These are phyloP conservation scores for Ceratobasidium sp. DNA, from an alignment of 1,284 basidiomycete species.

Conservation along the genomic window DNA sequence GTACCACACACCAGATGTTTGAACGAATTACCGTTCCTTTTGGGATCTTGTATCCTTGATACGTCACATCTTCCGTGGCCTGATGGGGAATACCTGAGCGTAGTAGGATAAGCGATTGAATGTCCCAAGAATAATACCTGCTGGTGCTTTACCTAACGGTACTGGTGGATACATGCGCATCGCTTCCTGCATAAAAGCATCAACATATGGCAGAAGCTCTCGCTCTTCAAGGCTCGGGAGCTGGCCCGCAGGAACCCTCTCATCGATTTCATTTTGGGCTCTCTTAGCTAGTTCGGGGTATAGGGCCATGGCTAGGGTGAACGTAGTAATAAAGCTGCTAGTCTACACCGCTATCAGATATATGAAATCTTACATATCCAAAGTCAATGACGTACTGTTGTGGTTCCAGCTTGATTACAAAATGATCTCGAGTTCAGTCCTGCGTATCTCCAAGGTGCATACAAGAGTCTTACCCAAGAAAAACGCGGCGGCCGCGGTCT, in stretches of 20 bases:
- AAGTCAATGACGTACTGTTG: not conserved
- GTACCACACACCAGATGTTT: constrained; percentile 31
- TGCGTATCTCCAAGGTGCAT: no score
- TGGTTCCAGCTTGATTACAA: constrained; percentile 14
- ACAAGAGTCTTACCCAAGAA: not conserved
- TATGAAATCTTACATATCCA: not conserved
- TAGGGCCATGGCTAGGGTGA: constrained; percentile 1
- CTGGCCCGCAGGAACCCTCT: not conserved
- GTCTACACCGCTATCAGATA: not conserved
- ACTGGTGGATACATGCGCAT: constrained; percentile 47
- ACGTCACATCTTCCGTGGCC: constrained; percentile 1
- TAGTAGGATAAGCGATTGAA: no score
- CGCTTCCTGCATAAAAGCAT: constrained; percentile 49
- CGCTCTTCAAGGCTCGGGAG: constrained; percentile 46
- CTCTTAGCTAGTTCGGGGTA: constrained; percentile 9
- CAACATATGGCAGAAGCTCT: constrained; percentile 48
- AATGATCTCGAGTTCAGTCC: no score
- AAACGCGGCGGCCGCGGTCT: constrained; percentile 15
- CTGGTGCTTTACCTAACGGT: constrained; percentile 44
- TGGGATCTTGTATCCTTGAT: not conserved
- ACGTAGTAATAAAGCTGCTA: not conserved
- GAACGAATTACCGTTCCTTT: constrained; percentile 4
- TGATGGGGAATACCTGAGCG: constrained; percentile 37
- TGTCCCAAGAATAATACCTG: not conserved
- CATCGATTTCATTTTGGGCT: constrained; percentile 11